Evolutionary conservation across 768 basidiomycete species (phyloP), one percentile per base, ranked within the genome.

Genomic region (Suillus fuscotomentosus): DNA sequence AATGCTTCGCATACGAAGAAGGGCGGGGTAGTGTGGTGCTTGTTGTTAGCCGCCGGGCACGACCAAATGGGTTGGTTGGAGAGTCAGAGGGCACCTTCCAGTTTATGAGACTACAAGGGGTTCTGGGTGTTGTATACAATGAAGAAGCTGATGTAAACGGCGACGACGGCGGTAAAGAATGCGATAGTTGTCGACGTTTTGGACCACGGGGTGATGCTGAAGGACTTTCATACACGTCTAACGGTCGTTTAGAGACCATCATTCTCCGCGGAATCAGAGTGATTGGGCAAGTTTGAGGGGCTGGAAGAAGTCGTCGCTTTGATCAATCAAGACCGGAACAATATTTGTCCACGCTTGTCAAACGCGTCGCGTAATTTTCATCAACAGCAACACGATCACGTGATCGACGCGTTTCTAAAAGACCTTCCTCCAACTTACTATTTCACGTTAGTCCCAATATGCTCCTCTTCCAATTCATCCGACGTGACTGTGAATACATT

Each of bases 31-130:
- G 76, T 3, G 75, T 74, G 27, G 79, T 80, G 8, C 76, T 72
- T 22, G 79, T 71, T 0, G 73, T 74, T 5, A 76, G 76, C 15
- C 79, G 78, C 20, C 82, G 80, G 55, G 84, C 84, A 53, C 87
- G 77, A 17, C 88, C 87, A 65, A 91, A 87, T 0, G 89, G 90
- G 68, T 90, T 91, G 4, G 86, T 83, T 0, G 90, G 89, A 0
- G 89, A 90, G 76, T 91, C 89, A 7, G 79, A 83, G 5, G 89
- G 86, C 1, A 71, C 75, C 69, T 60, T 78, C 74, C 61, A 85
- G 73, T 71, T 81, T 81, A 61, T 68, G 20, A 73, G 66, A 15
- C 56, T 57, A 57, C 39, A 17, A 1, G 83, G 80, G 3, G 81
- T 82, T 64, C 75, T 75, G 3, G 79, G 71, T 0, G 79, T 73